Base-by-base conservation (phyloP, 164 flowering plant genomes). In the Magnolia changhungtana region DNA sequence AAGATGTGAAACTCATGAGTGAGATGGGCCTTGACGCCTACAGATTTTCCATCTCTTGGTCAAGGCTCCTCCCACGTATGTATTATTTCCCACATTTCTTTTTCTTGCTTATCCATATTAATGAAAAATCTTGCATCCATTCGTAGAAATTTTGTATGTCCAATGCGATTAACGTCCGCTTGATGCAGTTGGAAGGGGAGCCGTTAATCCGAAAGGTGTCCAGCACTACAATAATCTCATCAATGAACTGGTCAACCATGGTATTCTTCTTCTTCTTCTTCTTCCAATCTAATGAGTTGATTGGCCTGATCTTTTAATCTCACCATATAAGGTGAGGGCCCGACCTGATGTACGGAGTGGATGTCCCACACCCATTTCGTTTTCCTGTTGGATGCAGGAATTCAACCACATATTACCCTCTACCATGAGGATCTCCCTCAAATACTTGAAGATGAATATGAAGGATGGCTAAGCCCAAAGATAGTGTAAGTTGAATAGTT, bases 361-460 rank as follows among this genome's bases (percentile, higher is more conserved):
- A 55, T 10, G 61, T 55, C 61, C 18, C 49, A 55, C 61, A 55
- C 13, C 18, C 61, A 10, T 8, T 67, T 19, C 49, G 10, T 27
- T 65, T 31, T 67, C 71, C 29, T 67, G 19, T 13, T 27, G 24
- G 19, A 67, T 67, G 31, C 50, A 83, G 85, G 81, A 18, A 80
- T 83, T 64, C 63, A 80, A n/a, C 83, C 85, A 74, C 80, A 83
- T 76, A 78, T 65, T 14, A 80, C 83, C 0, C 19, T 80, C 6
- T 55, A 63, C 64, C 83, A 83, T 77, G 45, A 71, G 65, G 80
- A 83, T 76, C 77, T 77, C 21, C 85, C 85, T 74, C 83, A 76
- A 77, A 58, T 55, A 67, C 83, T 83, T 74, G 80, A 83, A 74
- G 85, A 83, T 59, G 85, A 78, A 67, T 80, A 83, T 51, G 72